A percentile compares a stretch with the other conserved stretches of the same genome.
Evolutionary conservation across 306 rosid genomes (phyloP).

Genomic region (Trichosanthes cucumerina): DNA sequence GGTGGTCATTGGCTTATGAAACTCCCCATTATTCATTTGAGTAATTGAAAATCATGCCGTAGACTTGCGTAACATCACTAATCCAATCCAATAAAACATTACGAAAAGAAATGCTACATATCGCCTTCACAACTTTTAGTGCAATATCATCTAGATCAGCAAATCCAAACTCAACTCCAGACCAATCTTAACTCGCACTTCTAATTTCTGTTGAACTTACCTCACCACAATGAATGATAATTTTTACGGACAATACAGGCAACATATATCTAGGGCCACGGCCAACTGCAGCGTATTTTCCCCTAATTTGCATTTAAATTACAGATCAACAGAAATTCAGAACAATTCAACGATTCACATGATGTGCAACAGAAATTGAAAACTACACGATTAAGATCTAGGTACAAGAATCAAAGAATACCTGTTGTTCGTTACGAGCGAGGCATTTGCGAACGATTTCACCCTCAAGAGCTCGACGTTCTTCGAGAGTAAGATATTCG

Average conservation of each 20-base stretch:
- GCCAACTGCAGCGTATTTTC: not conserved
- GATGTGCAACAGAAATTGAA: not conserved
- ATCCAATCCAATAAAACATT: not conserved
- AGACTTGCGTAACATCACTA: not conserved
- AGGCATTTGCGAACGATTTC: constrained; percentile 97
- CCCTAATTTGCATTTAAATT: not conserved
- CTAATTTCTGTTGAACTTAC: not conserved
- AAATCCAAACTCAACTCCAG: not conserved
- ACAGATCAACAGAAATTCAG: not conserved
- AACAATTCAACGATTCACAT: not conserved
- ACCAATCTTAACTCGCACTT: not conserved
- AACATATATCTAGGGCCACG: not conserved
- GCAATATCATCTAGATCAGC: not conserved
- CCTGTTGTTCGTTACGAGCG: constrained; percentile 85
- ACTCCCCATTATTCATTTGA: not conserved
- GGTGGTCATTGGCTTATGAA: not conserved
- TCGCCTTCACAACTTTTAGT: not conserved
- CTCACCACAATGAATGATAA: not conserved
- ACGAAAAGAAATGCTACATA: not conserved
- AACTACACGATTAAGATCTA: not conserved
- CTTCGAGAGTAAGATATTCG: constrained; percentile 76
- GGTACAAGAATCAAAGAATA: constrained; percentile 14
- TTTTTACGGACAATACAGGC: not conserved
- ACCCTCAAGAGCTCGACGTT: constrained; percentile 80
- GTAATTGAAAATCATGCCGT: not conserved